phyloP scores from a whole-genome alignment of 2,329 filamentous ascomycete genomes.

The Cryoendolithus antarcticus region DNA sequence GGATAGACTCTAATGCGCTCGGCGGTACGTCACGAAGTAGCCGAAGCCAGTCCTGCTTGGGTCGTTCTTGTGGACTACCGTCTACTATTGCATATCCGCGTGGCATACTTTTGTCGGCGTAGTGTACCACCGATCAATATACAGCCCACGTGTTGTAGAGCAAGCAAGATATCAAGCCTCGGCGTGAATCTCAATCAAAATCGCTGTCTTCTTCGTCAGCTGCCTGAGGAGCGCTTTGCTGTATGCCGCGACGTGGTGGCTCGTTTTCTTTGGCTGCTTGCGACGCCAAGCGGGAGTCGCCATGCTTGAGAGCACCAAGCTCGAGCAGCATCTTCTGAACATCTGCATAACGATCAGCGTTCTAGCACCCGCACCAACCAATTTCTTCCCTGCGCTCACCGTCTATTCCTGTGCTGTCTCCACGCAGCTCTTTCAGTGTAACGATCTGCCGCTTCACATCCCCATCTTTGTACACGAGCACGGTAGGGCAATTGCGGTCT shows the following conservation, averaged over 20 bases:
- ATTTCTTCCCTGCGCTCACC: constrained; percentile 34
- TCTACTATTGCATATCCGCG: no score
- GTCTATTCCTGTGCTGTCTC: constrained; percentile 46
- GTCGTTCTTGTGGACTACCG: no score
- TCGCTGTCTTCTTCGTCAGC: constrained; percentile 37
- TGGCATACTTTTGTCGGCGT: no score
- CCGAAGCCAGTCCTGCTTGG: no score
- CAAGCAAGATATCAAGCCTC: no score
- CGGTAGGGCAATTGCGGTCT: constrained; percentile 86
- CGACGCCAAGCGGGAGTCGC: constrained; percentile 63
- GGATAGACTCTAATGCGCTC: no score
- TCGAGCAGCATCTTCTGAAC: constrained; percentile 73
- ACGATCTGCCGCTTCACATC: constrained; percentile 87
- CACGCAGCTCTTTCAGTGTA: constrained; percentile 70
- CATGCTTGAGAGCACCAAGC: constrained; percentile 64
- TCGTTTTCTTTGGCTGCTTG: constrained; percentile 47
- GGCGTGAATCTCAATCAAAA: constrained; percentile 41
- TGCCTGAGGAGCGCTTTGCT: constrained; percentile 32
- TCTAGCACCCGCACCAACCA: background rate
- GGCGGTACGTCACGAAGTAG: no score
- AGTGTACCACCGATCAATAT: no score
- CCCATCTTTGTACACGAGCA: constrained; percentile 81
- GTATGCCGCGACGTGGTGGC: constrained; percentile 40
- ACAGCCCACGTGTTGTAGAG: no score
- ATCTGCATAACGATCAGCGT: constrained; percentile 31